These are phyloP conservation scores for Inonotus hispidus DNA, from an alignment of 1,284 basidiomycete genomes.

Conservation along the genomic window DNA sequence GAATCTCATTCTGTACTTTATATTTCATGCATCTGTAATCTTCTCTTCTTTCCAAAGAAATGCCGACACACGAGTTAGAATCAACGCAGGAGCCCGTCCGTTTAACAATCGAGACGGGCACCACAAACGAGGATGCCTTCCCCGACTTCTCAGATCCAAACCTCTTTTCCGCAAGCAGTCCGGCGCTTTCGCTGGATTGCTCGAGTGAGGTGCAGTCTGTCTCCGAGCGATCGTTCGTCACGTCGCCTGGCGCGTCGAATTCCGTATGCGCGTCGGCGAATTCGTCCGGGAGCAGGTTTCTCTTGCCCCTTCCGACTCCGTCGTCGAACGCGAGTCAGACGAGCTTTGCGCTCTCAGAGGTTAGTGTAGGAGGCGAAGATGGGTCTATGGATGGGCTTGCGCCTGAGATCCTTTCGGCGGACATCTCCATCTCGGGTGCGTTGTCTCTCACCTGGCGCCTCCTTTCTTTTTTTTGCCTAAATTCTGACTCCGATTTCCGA, in stretches of 20 bases:
- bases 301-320: slow-evolving; percentile 43
- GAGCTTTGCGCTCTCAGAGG: slow-evolving; percentile 39
- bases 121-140: slow-evolving; percentile 13
- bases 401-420: slow-evolving; percentile 49
- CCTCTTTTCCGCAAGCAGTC: slow-evolving; percentile 10
- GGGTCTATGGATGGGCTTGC: slow-evolving; percentile 30
- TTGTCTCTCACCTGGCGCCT: slow-evolving; percentile 19
- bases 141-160: slow-evolving; percentile 19
- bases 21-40: slow-evolving; percentile 8
- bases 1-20: slow-evolving; percentile 8
- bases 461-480: slow-evolving; percentile 14
- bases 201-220: neutral
- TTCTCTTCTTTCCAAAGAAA: neutral
- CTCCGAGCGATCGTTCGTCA: neutral
- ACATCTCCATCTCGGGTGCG: slow-evolving; percentile 58
- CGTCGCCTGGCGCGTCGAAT: neutral
- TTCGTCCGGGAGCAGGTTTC: slow-evolving; percentile 25
- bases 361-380: slow-evolving; percentile 22
- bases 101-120: slow-evolving; percentile 9
- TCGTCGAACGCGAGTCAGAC: slow-evolving; percentile 37
- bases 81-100: slow-evolving; percentile 2
- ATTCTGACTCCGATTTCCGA: neutral
- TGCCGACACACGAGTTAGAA: neutral
- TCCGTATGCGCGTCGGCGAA: neutral
- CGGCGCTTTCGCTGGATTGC: neutral